These are phyloP conservation scores for Pisolithus sp. DNA, from an alignment of 768 basidiomycete genomes.

Conservation along the genomic window DNA sequence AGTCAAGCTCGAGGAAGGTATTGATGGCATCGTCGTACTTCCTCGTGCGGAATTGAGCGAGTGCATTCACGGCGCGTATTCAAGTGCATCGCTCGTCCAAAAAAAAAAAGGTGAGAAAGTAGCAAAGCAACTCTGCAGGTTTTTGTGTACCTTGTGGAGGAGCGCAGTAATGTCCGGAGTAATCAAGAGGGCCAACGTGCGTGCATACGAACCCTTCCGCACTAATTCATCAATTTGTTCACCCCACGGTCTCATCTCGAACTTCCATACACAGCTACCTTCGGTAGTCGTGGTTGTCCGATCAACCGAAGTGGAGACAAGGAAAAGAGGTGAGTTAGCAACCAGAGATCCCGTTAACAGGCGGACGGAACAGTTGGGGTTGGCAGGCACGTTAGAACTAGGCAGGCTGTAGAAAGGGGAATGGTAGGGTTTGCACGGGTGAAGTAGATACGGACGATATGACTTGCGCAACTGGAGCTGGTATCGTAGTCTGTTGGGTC, in stretches of 20 bases:
- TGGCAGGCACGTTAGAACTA: slow-evolving; percentile 19
- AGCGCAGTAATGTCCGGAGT: slow-evolving; percentile 53
- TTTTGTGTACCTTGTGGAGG: slow-evolving; percentile 55
- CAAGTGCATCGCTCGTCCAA: too few relatives aligned
- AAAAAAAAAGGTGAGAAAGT: slow-evolving; percentile 1
- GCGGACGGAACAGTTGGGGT: slow-evolving; percentile 47
- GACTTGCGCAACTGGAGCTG: slow-evolving; percentile 61
- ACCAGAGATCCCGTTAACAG: slow-evolving; percentile 55
- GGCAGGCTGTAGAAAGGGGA: slow-evolving; percentile 46
- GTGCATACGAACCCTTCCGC: slow-evolving; percentile 55
- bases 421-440: slow-evolving; percentile 54
- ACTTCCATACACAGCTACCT: slow-evolving; percentile 74
- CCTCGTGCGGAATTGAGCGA: too few relatives aligned
- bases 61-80: too few relatives aligned
- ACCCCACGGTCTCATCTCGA: slow-evolving; percentile 66
- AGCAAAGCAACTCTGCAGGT: background rate
- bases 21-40: too few relatives aligned
- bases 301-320: slow-evolving; percentile 72
- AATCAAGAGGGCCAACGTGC: slow-evolving; percentile 74
- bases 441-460: slow-evolving; percentile 63
- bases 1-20: too few relatives aligned
- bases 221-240: slow-evolving; percentile 85
- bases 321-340: slow-evolving; percentile 47
- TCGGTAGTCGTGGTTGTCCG: slow-evolving; percentile 55
- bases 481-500: slow-evolving; percentile 32